Base-by-base conservation (phyloP, 495 filamentous ascomycete species). In the Xylaria venustula region DNA sequence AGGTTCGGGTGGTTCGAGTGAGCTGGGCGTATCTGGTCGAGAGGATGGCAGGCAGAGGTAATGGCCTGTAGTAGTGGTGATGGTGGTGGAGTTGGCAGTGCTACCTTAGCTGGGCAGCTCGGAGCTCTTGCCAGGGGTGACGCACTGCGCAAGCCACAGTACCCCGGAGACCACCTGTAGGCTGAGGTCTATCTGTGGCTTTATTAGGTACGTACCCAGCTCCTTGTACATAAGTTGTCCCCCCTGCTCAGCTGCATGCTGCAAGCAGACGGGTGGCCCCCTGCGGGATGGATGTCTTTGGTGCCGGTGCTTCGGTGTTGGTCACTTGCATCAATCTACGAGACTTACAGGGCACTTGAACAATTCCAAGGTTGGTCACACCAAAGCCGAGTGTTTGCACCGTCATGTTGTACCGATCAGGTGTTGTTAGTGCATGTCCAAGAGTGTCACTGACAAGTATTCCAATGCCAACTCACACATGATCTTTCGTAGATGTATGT, bases 101-200 rank as follows among this genome's bases (percentile, higher is more conserved):
- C 26, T 26, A 22, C 41, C n/a, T n/a, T n/a, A 1, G 34, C 32
- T 37, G 30, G 45, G 37, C 17, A 60, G 57, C 45, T 48, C 45
- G 17, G 8, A 60, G 54, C 42, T 47, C 53, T 45, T 15, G 53
- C 5, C 47, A n/a, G 32, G 57, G 57, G 57, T 60, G 46, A 50
- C 46, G 57, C 57, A 60, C 48, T 60, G 46, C 45, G 37, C 49
- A 50, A 45, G 37, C 48, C 40, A 54, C 48, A 54, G 37, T 19
- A 9, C 3, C 22, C 45, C 45, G 26, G 20, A 26, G 45, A 15
- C 37, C 7, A 40, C 14, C 37, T 3, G 14, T 12, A 8, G 14
- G 6, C 6, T 15, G 37, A 40, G 37, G 37, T 40, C 14, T 8
- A 15, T 40, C 3, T 8, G 37, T 11, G 37, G 37, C 37, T 40